These are phyloP conservation scores for Penicillium palitans DNA, from an alignment of 2,329 filamentous ascomycete species.

Conservation along the genomic window DNA sequence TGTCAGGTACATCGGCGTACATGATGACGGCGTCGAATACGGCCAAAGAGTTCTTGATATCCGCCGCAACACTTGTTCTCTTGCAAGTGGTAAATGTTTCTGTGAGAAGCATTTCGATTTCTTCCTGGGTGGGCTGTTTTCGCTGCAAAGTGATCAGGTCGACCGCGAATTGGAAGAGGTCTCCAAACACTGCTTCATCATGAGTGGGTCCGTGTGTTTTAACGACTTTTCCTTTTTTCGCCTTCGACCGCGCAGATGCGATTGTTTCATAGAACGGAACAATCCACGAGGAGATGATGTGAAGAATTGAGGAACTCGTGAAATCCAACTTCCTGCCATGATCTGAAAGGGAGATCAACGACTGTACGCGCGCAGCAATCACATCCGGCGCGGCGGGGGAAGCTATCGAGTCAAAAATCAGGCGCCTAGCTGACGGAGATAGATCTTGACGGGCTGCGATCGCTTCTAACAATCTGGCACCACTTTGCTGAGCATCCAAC, in stretches of 20 bases:
- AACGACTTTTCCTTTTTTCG: slow-evolving; percentile 38
- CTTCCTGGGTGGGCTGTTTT: slow-evolving; percentile 36
- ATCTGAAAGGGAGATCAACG: slow-evolving; percentile 44
- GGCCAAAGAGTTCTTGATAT: slow-evolving; percentile 45
- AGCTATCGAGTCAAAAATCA: slow-evolving; percentile 40
- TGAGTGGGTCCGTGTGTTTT: slow-evolving; percentile 34
- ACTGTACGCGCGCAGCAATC: slow-evolving; percentile 40
- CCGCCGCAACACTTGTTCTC: slow-evolving; percentile 42
- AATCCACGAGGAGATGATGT: slow-evolving; percentile 42
- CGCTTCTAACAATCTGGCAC: slow-evolving; percentile 39
- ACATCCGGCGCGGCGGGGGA: slow-evolving; percentile 37
- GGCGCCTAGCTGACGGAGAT: slow-evolving; percentile 35
- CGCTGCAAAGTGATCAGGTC: slow-evolving; percentile 47
- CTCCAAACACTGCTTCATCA: slow-evolving; percentile 40
- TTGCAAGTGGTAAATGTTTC: slow-evolving; percentile 44
- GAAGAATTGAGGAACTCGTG: slow-evolving; percentile 40
- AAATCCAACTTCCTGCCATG: slow-evolving; percentile 47
- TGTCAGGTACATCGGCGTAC: slow-evolving; percentile 42
- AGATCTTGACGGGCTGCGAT: slow-evolving; percentile 43
- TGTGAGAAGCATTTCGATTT: slow-evolving; percentile 39
- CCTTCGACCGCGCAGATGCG: slow-evolving; percentile 38
- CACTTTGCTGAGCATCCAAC: slow-evolving; percentile 38
- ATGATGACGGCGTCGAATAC: slow-evolving; percentile 47
- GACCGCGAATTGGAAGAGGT: slow-evolving; percentile 44
- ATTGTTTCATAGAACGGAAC: slow-evolving; percentile 42